Evolutionary conservation across 1,284 basidiomycete genomes (phyloP).

Genomic region (Ceratobasidium sp.): DNA sequence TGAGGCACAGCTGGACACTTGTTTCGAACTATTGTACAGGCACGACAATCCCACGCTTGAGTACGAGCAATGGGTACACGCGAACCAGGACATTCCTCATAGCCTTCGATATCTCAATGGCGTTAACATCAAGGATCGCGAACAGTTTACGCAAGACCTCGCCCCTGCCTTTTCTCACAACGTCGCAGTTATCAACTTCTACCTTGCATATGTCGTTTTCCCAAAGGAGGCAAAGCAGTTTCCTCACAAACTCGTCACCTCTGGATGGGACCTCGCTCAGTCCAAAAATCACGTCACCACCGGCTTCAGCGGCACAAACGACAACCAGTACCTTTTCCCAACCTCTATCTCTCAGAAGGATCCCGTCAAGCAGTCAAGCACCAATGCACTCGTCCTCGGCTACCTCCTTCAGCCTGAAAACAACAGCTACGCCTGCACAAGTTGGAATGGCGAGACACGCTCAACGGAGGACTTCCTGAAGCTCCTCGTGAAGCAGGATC

Average conservation of each 20-base stretch:
- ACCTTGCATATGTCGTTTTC: conserved; percentile 64
- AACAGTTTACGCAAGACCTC: conserved; percentile 57
- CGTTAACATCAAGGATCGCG: conserved; percentile 61
- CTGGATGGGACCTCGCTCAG: conserved; percentile 68
- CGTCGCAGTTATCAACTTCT: conserved; percentile 65
- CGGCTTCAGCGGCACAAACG: conserved; percentile 72
- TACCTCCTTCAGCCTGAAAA: conserved; percentile 65
- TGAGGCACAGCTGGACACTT: conserved; percentile 58
- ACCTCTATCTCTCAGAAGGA: conserved; percentile 63
- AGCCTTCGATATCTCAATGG: conserved; percentile 57
- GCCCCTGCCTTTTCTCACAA: conserved; percentile 60
- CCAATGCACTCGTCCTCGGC: conserved; percentile 65
- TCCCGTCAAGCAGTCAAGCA: conserved; percentile 61
- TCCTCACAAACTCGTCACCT: conserved; percentile 63
- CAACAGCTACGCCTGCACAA: conserved; percentile 57
- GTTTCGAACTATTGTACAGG: conserved; percentile 61
- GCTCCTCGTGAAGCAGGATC: conserved; percentile 56
- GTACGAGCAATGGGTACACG: conserved; percentile 62
- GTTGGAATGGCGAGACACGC: conserved; percentile 51
- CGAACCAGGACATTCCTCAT: conserved; percentile 53
- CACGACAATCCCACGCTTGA: conserved; percentile 63
- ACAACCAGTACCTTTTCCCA: conserved; percentile 65
- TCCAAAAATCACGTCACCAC: conserved; percentile 59
- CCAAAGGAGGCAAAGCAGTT: conserved; percentile 67
- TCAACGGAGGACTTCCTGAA: conserved; percentile 58